Evolutionary conservation across 1,284 basidiomycete species (phyloP).

Genomic region (Chalciporus sp.): DNA sequence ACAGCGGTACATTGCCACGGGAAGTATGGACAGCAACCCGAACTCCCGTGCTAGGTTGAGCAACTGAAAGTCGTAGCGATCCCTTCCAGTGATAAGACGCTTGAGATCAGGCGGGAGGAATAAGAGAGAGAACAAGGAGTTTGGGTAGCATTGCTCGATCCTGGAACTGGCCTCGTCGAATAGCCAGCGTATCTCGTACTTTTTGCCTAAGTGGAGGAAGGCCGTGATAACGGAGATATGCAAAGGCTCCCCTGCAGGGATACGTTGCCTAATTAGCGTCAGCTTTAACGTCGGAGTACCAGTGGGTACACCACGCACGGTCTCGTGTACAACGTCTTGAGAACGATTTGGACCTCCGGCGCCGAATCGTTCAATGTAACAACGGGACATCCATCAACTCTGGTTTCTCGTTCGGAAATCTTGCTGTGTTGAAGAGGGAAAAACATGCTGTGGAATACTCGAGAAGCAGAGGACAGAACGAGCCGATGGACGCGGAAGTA

Average conservation of each 20-base stretch:
- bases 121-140: conserved; percentile 29
- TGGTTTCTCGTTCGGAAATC: conserved; percentile 16
- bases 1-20: conserved; percentile 30
- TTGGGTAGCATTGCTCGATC: conserved; percentile 27
- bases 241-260: conserved; percentile 19
- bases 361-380: conserved; percentile 23
- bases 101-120: conserved; percentile 25
- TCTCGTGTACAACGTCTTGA: conserved; percentile 27
- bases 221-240: conserved; percentile 25
- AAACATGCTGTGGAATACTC: conserved; percentile 27
- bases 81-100: conserved; percentile 22
- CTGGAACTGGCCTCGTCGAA: conserved; percentile 27
- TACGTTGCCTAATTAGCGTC: conserved; percentile 24
- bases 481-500: conserved; percentile 28
- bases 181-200: conserved; percentile 30
- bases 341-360: conserved; percentile 30
- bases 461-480: conserved; percentile 29
- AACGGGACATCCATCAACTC: conserved; percentile 29
- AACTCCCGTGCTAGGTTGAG: conserved; percentile 30
- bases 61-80: conserved; percentile 30
- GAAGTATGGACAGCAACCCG: conserved; percentile 25
- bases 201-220: conserved; percentile 28
- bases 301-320: conserved; percentile 24
- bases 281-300: conserved; percentile 1
- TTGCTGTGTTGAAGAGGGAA: conserved; percentile 9